A percentile compares a stretch with the other conserved stretches of the same genome.
phyloP scores from a whole-genome alignment of 2,329 filamentous ascomycete species.

The Blastomyces percursus region DNA sequence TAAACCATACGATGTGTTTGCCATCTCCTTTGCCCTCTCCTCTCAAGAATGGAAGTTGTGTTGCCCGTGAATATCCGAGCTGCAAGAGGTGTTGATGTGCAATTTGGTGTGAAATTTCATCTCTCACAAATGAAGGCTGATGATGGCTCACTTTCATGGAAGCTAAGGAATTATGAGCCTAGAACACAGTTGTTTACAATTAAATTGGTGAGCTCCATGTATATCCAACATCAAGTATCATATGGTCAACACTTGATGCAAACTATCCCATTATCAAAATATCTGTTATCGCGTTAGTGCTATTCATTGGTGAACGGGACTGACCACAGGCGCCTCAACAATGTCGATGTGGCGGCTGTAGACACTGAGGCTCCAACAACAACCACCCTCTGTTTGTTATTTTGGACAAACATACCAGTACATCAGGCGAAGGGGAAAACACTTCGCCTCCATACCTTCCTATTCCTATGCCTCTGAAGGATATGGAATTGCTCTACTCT shows the following conservation, averaged over 20 bases:
- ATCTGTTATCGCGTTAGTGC: slow-evolving; percentile 37
- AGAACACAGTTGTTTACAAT: slow-evolving; percentile 53
- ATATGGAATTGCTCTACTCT: slow-evolving; percentile 64
- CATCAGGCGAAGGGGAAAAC: not conserved
- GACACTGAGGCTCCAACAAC: slow-evolving; percentile 77
- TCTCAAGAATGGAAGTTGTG: slow-evolving; percentile 38
- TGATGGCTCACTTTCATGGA: slow-evolving; percentile 63
- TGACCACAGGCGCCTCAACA: slow-evolving; percentile 52
- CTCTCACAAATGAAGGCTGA: slow-evolving; percentile 55
- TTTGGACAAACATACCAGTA: not conserved
- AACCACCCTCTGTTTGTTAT: slow-evolving; percentile 55
- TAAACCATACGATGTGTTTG: slow-evolving; percentile 44
- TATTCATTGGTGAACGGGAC: slow-evolving; percentile 39
- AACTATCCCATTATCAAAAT: slow-evolving; percentile 53
- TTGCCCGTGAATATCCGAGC: slow-evolving; percentile 49
- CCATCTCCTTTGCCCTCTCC: slow-evolving; percentile 47
- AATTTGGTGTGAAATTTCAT: slow-evolving; percentile 12
- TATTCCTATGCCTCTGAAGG: slow-evolving; percentile 57
- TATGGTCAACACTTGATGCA: slow-evolving; percentile 57
- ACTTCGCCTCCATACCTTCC: slow-evolving; percentile 43
- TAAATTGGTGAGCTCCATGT: slow-evolving; percentile 72
- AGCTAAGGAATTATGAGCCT: slow-evolving; percentile 66
- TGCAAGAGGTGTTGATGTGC: slow-evolving; percentile 42
- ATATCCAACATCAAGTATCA: slow-evolving; percentile 84
- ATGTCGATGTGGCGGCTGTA: slow-evolving; percentile 66